A percentile compares a stretch with the other conserved stretches of the same genome.
These are phyloP conservation scores for Fusarium acutatum DNA, from an alignment of 2,329 filamentous ascomycete species.

Conservation along the genomic window DNA sequence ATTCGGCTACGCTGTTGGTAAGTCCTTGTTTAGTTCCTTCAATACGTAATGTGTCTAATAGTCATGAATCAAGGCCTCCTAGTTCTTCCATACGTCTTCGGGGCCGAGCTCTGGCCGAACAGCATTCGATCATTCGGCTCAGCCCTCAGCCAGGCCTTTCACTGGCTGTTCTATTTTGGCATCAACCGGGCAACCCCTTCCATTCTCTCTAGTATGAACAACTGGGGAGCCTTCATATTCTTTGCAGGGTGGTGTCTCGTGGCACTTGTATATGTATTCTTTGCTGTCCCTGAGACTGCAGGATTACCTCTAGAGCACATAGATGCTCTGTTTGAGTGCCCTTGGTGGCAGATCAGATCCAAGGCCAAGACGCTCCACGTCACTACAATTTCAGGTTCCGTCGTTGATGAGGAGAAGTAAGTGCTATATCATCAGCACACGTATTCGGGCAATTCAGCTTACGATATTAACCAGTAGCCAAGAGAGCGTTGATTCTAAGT, in stretches of 20 bases:
- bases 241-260: conserved; percentile 52
- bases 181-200: conserved; percentile 47
- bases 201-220: conserved; percentile 45
- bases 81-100: conserved; percentile 55
- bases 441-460: no score
- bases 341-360: no score
- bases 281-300: conserved; percentile 51
- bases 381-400: no score
- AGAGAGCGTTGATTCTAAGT: no score
- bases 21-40: neutral
- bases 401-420: no score
- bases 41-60: neutral
- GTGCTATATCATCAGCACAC: no score
- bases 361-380: no score
- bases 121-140: conserved; percentile 54
- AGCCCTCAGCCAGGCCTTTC: conserved; percentile 39
- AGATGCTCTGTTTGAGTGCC: no score
- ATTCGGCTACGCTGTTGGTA: conserved; percentile 51
- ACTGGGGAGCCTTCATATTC: conserved; percentile 52
- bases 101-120: conserved; percentile 56
- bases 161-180: conserved; percentile 52
- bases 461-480: no score
- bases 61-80: conserved; percentile 34
- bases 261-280: conserved; percentile 49
- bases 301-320: no score